phyloP scores from a whole-genome alignment of 306 rosid genomes.

The Prunus kanzakura region DNA sequence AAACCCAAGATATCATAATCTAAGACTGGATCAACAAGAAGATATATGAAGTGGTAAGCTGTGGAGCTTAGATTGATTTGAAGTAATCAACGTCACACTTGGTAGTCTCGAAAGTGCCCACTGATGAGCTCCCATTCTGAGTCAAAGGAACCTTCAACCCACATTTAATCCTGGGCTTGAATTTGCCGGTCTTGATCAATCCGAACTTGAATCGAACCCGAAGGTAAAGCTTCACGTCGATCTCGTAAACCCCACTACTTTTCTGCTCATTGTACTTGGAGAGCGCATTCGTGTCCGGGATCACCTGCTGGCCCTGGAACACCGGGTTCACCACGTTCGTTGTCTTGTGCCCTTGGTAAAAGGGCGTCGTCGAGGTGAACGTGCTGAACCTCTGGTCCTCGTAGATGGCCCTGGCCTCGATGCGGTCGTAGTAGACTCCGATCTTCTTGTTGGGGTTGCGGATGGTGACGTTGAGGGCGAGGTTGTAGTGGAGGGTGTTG shows the following conservation, averaged over 20 bases:
- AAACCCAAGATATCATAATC: background rate
- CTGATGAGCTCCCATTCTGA: conserved; percentile 19
- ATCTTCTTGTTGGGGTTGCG: conserved; percentile 68
- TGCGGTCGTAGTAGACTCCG: conserved; percentile 62
- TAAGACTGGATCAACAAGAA: conserved; percentile 3
- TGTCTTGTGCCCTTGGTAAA: conserved; percentile 71
- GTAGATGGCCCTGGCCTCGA: conserved; percentile 49
- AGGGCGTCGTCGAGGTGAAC: conserved; percentile 9
- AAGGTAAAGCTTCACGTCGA: conserved; percentile 57
- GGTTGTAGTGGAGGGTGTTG: conserved; percentile 30
- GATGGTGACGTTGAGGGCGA: conserved; percentile 33
- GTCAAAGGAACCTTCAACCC: conserved; percentile 52
- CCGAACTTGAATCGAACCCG: conserved; percentile 56
- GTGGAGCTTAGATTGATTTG: background rate
- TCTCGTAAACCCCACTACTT: conserved; percentile 29
- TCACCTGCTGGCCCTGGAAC: conserved; percentile 39
- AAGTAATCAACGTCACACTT: conserved; percentile 56
- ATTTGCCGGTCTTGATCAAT: conserved; percentile 31
- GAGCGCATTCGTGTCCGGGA: conserved; percentile 19
- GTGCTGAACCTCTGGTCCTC: conserved; percentile 39
- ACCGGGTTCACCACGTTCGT: conserved; percentile 31
- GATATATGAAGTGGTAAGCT: background rate
- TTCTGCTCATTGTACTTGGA: conserved; percentile 36
- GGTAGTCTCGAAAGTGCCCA: conserved; percentile 34
- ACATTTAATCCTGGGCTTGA: conserved; percentile 59